Evolutionary conservation across 495 filamentous ascomycete genomes (phyloP).

Genomic region (Rusavskia elegans): DNA sequence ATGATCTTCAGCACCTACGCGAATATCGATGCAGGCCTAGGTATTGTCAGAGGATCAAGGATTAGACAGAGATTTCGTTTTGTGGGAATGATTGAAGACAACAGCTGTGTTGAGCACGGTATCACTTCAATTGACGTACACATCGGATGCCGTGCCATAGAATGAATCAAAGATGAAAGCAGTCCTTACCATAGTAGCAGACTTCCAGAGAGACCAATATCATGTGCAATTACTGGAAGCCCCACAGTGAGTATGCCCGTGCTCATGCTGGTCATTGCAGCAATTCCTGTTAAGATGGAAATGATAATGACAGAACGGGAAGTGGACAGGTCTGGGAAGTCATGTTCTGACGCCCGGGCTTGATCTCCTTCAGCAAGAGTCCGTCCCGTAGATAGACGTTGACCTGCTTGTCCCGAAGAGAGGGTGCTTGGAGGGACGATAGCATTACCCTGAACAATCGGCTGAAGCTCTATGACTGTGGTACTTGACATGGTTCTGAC

Average conservation of each 20-base stretch:
- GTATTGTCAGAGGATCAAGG: neutral
- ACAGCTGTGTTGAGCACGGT: neutral
- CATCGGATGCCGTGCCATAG: too few relatives aligned
- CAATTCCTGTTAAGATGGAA: slow-evolving; percentile 19
- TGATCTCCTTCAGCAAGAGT: neutral
- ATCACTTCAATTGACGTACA: neutral
- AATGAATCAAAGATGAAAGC: too few relatives aligned
- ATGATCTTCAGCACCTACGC: neutral
- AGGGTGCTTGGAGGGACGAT: too few relatives aligned
- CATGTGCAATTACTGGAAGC: slow-evolving; percentile 29
- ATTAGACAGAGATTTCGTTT: neutral
- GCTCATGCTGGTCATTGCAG: slow-evolving; percentile 22
- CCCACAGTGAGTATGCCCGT: slow-evolving; percentile 29
- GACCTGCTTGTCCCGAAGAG: too few relatives aligned
- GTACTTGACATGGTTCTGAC: too few relatives aligned
- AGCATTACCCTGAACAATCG: too few relatives aligned
- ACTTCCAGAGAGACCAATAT: slow-evolving; percentile 19
- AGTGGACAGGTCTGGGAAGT: neutral
- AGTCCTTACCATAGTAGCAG: slow-evolving; percentile 29
- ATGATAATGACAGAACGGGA: slow-evolving; percentile 3
- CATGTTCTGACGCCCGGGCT: neutral
- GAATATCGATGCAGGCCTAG: neutral
- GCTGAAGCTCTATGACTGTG: too few relatives aligned
- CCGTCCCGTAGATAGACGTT: neutral
- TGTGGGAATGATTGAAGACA: neutral